These are phyloP conservation scores for Suillus cothurnatus DNA, from an alignment of 768 basidiomycete species.

Conservation along the genomic window DNA sequence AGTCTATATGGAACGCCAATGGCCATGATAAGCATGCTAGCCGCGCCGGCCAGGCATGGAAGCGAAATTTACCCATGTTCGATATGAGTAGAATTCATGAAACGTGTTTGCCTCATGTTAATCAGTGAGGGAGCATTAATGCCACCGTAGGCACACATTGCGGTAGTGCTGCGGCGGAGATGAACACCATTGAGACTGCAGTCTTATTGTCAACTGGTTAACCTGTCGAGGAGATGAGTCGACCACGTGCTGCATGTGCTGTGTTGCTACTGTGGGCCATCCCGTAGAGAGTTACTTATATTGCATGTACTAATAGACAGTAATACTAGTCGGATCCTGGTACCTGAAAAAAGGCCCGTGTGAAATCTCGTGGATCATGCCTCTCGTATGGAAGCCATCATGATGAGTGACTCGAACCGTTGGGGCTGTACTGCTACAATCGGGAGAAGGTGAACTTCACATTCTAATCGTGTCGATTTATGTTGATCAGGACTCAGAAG, in stretches of 20 bases:
- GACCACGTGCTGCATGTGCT: not conserved
- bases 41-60: not conserved
- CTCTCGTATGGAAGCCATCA: not conserved
- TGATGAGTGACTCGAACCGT: not conserved
- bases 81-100: not conserved
- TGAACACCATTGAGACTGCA: not conserved
- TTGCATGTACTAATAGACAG: too few relatives aligned
- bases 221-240: not conserved
- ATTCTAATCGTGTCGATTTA: not conserved
- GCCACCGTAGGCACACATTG: not conserved
- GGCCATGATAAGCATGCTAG: conserved; percentile 1
- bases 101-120: conserved; percentile 4
- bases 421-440: not conserved
- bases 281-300: too few relatives aligned
- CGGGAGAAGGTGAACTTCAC: not conserved
- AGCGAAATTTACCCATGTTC: not conserved
- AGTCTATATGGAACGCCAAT: not conserved
- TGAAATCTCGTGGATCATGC: not conserved
- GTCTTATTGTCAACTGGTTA: not conserved
- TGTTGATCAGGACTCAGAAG: not conserved
- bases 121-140: not conserved
- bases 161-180: not conserved
- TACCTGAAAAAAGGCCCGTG: not conserved
- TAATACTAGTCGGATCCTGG: too few relatives aligned
- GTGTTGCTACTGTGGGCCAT: not conserved